These are phyloP conservation scores for Lepiota venenata DNA, from an alignment of 768 basidiomycete species.

Conservation along the genomic window DNA sequence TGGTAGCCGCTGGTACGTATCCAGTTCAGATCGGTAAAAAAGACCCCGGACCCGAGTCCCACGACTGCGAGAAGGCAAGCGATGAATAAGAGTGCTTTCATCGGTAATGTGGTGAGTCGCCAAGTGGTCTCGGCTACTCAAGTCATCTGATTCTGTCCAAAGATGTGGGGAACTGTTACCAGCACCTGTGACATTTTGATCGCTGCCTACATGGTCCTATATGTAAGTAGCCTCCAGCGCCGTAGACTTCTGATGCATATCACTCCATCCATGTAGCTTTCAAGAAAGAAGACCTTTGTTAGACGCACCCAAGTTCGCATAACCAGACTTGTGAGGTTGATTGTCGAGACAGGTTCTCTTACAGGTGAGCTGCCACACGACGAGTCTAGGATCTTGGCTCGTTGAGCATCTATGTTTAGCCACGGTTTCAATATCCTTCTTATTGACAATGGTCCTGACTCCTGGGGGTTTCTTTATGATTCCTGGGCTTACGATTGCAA, in stretches of 20 bases:
- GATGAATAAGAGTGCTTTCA: not conserved
- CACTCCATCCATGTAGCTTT: not conserved
- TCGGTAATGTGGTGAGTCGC: conserved; percentile 1
- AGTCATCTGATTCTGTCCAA: not conserved
- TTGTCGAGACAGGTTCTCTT: conserved; percentile 9
- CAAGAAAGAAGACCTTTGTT: not conserved
- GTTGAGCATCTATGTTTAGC: not conserved
- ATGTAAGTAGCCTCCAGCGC: not conserved
- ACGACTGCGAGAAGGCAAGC: not conserved
- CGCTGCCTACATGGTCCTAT: conserved; percentile 2
- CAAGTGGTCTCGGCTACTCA: too few relatives aligned
- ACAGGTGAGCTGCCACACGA: conserved; percentile 3
- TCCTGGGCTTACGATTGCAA: conserved; percentile 9
- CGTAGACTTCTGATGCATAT: not conserved
- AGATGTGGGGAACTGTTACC: not conserved
- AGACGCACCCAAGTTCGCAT: not conserved
- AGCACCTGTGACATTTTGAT: conserved; percentile 5
- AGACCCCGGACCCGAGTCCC: not conserved
- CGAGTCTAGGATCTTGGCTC: not conserved
- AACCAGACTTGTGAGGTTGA: conserved; percentile 5
- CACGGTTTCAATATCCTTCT: conserved; percentile 5
- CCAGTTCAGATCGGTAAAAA: not conserved
- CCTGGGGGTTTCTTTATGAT: conserved; percentile 10
- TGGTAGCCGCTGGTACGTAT: conserved; percentile 3
- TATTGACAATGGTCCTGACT: not conserved